phyloP scores from a whole-genome alignment of 768 basidiomycete species.

The Pulveroboletus sp. region DNA sequence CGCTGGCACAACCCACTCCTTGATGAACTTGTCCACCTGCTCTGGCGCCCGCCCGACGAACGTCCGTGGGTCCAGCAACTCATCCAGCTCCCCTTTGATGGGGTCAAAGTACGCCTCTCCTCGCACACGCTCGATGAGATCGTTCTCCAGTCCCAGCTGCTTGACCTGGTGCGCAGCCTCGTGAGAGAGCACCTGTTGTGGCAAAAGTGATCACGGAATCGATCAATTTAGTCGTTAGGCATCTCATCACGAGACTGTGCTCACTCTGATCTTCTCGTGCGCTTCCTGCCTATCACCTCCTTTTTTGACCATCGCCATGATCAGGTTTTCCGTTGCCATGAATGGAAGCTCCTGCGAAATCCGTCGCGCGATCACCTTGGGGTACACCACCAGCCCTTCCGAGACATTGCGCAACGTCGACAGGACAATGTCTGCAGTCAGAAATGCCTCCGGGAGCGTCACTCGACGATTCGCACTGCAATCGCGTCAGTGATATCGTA shows the following conservation, averaged over 20 bases:
- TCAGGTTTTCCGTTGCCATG: conserved; percentile 99
- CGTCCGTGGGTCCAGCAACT: conserved; percentile 75
- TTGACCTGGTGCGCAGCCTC: conserved; percentile 94
- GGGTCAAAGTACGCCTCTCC: conserved; percentile 84
- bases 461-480: conserved; percentile 91
- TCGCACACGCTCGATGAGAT: conserved; percentile 85
- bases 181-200: conserved; percentile 79
- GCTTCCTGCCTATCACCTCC: conserved; percentile 96
- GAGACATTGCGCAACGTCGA: conserved; percentile 95
- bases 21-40: conserved; percentile 87
- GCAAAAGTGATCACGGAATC: conserved; percentile 2
- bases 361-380: conserved; percentile 87
- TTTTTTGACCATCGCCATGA: conserved; percentile 96
- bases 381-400: conserved; percentile 99
- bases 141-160: conserved; percentile 90
- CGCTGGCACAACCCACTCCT: conserved; percentile 85
- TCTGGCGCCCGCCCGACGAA: conserved; percentile 94
- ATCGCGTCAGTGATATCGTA: conserved; percentile 5
- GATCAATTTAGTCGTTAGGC: conserved; percentile 1
- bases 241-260: conserved; percentile 25
- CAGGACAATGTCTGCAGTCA: conserved; percentile 94
- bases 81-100: conserved; percentile 76
- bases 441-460: conserved; percentile 93
- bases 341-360: conserved; percentile 96
- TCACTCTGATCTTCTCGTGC: conserved; percentile 89